Base-by-base conservation (phyloP, 768 basidiomycete species). In the Lactarius akahatsu region DNA sequence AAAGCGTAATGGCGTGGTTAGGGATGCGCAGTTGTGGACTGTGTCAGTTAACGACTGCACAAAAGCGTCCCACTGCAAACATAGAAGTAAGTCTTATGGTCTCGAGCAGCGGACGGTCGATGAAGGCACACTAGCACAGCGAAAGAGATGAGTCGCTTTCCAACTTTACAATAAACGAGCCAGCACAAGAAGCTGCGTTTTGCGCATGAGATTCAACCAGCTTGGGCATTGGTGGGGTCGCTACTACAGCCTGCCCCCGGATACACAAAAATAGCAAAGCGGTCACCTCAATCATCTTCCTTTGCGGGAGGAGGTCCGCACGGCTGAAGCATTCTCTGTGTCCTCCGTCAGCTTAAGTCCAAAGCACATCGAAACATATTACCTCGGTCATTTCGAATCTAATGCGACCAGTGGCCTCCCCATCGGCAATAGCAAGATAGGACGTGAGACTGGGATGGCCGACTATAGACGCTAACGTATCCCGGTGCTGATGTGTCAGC, bases 331-430 rank as follows among this genome's bases (percentile, higher is more conserved):
- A 83, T 83, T 57, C 81, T 76, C 81, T 83, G 70, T n/a, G 20
- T 41, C 41, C 32, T 10, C 38, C 26, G 32, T 54, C n/a, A 41
- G 36, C 62, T 59, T 38, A 26, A 43, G 20, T 5, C 23, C n/a
- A 36, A 20, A 50, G 16, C 23, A 61, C 15, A n/a, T 26, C 43
- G 23, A 38, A 52, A 34, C n/a, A 45, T 75, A 78, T 23, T 65
- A 96, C 96, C 90, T 98, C 96, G 0, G 92, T 88, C 89, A 97
- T 90, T 79, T 99, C 96, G 74, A 97, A 98, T 74, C 86, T 94
- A 3, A 88, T 81, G 52, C 97, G 80, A 10, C 92, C 97, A 62
- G 89, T 86, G n/a, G 92, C 83, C 76, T 98, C 95, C 2, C 94
- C 94, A 70, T 99, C 96, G 16, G 96, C 96, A 72, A 98, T 87